Base-by-base conservation (phyloP, 2,329 filamentous ascomycete genomes). In the Monosporascus ibericus region DNA sequence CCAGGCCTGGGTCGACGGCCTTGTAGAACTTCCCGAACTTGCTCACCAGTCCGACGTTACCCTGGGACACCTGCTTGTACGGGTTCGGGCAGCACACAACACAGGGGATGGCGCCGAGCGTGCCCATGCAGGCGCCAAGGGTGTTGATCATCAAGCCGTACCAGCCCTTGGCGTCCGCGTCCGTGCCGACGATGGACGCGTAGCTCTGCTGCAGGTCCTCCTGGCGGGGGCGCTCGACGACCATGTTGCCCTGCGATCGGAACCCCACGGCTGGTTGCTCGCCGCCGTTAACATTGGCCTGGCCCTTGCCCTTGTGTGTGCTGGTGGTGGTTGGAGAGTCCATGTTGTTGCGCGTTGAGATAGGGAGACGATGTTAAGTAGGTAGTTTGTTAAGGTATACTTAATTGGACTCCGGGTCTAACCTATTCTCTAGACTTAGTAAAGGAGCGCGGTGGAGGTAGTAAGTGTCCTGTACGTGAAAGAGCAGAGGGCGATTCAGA, bases 1-100 rank as follows among this genome's bases (percentile, higher is more conserved):
- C 90, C 34, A 99, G 85, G 69, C 94, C 94, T 2, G 94, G 94
- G 70, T 99, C 94, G 60, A 97, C 92, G 11, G 94, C 91, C 71
- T 92, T 88, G 72, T 95, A 90, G 75, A 99, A 97, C 59, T 86
- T 80, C 65, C 94, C 94, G 61, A 99, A 99, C 72, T 92, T 95
- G 66, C 92, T 96, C 68, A 99, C 87, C 44, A 99, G 81, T 55
- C 94, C 94, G 48, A 99, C 94, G 62, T 96, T 92, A 63, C 94
- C 94, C 75, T 97, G 94, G 52, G 81, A 76, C 54, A 99, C 92
- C 47, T 84, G 86, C 76, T 95, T 95, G 81, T 92, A 97, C 3
- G 92, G 94, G 74, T 99, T 99, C 48, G 94, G 94, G 75, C 88
- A 96, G 73, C 86, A 77, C 68, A 96, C 74, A 70, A 92, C 95